A percentile compares a stretch with the other conserved stretches of the same genome.
Conservation (phyloP, 1,284 basidiomycete genomes). For the Ustilago esculenta region DNA sequence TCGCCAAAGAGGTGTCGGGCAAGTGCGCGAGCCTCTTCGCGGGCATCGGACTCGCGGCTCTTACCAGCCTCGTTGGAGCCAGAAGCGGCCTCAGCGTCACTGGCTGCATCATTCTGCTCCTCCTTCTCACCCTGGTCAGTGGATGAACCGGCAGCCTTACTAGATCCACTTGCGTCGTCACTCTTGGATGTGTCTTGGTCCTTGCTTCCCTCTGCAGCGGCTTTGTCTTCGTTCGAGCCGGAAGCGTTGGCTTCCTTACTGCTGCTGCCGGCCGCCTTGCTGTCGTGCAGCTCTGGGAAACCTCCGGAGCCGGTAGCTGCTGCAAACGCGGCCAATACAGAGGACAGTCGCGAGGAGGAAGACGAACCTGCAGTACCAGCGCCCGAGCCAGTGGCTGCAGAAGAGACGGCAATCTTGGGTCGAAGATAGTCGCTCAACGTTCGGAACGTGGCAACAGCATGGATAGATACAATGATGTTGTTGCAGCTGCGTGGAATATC, state of each 20-base stretch:
- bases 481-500: constrained; percentile 58
- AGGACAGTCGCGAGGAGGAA: constrained; percentile 75
- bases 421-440: constrained; percentile 63
- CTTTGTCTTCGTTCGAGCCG: constrained; percentile 54
- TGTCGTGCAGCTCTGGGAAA: constrained; percentile 28
- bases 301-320: constrained; percentile 70
- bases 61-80: constrained; percentile 9
- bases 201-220: constrained; percentile 2
- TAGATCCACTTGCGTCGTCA: constrained; percentile 40
- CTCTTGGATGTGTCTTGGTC: constrained; percentile 27
- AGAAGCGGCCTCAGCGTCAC: constrained; percentile 4
- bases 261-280: constrained; percentile 67
- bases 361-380: constrained; percentile 67
- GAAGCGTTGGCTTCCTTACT: constrained; percentile 71
- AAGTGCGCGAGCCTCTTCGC: constrained; percentile 34
- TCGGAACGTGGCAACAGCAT: constrained; percentile 64
- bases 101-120: constrained; percentile 8
- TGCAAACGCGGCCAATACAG: constrained; percentile 88
- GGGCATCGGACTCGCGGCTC: constrained; percentile 15
- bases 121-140: background rate
- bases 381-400: constrained; percentile 72
- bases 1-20: constrained; percentile 36
- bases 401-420: constrained; percentile 53
- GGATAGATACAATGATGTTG: constrained; percentile 62
- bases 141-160: background rate